Evolutionary conservation across 2,329 filamentous ascomycete genomes (phyloP).

Genomic region (Trichoderma lentiforme): DNA sequence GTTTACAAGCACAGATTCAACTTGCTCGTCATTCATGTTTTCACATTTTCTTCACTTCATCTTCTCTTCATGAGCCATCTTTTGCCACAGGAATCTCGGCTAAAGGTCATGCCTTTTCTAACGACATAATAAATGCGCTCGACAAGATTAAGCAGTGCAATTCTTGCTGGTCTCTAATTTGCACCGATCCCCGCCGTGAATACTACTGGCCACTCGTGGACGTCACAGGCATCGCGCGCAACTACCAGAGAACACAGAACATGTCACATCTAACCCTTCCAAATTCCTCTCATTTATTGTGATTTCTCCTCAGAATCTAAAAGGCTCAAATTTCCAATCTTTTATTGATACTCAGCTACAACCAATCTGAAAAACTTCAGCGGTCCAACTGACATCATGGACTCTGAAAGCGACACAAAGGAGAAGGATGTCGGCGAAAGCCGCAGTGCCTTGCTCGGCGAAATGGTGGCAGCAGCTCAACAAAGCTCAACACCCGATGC

Average conservation of each 20-base stretch:
- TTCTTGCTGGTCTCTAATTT: background rate
- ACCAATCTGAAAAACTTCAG: background rate
- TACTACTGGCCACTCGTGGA: background rate
- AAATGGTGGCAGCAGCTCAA: constrained; percentile 33
- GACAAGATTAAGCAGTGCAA: background rate
- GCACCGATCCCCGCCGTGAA: background rate
- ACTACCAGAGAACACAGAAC: background rate
- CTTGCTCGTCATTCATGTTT: background rate
- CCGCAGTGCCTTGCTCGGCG: constrained; percentile 28
- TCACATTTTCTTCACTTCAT: background rate
- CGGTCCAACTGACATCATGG: constrained; percentile 25
- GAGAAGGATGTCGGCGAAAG: constrained; percentile 24
- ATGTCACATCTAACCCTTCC: background rate
- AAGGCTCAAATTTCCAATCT: background rate
- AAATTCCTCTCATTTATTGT: background rate
- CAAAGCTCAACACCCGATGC: constrained; percentile 14
- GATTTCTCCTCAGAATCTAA: background rate
- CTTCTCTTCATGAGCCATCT: background rate
- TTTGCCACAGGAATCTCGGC: background rate
- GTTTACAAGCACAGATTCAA: background rate
- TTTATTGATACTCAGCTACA: background rate
- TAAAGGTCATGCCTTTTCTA: background rate
- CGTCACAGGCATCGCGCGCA: background rate
- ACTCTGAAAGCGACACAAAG: constrained; percentile 22
- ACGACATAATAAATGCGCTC: background rate